Base-by-base conservation (phyloP, 2,329 filamentous ascomycete genomes). In the Cladobotryum protrusum region DNA sequence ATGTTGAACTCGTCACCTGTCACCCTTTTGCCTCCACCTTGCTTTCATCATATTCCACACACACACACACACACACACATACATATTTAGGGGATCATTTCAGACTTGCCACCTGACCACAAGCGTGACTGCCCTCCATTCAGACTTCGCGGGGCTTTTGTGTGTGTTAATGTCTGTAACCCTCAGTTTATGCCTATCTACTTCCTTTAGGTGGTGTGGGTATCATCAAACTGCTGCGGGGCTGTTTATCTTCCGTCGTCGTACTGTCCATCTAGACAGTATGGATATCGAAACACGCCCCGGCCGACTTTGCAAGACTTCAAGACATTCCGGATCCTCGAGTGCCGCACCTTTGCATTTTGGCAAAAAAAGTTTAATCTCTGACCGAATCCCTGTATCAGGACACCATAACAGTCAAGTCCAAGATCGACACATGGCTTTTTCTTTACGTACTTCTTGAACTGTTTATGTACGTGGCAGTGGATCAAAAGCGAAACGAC, bases 401-500 rank as follows among this genome's bases (percentile, higher is more conserved):
- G 11, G 39, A 43, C 32, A 37, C 20, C 14, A 35, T 17, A 24
- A 13, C n/a, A 24, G 43, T 32, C 50, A 49, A 49, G 32, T 42
- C 47, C 36, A 15, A 17, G 18, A 36, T 18, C 17, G 32, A 50
- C 43, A 50, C 44, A 50, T 47, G 43, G 48, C 39, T 9, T 29
- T 29, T 36, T 18, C 42, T 48, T 17, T 35, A 13, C 19, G 3
- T 34, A 29, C 44, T n/a, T 32, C 35, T 29, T n/a, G 13, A 15
- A 15, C 19, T 40, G 33, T 45, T 43, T 48, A 45, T 45, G 39
- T 52, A 45, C 47, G 36, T 52, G 47, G 50, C 47, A 35, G 50
- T 49, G 50, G 47, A 52, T 37, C 44, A 51, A 32, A n/a, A n/a
- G 35, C 14, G 35, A 37, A 17, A 37, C 14, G n/a, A 17, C 17